Evolutionary conservation across 495 filamentous ascomycete species (phyloP).

Genomic region (Clavariopsis aquatica): DNA sequence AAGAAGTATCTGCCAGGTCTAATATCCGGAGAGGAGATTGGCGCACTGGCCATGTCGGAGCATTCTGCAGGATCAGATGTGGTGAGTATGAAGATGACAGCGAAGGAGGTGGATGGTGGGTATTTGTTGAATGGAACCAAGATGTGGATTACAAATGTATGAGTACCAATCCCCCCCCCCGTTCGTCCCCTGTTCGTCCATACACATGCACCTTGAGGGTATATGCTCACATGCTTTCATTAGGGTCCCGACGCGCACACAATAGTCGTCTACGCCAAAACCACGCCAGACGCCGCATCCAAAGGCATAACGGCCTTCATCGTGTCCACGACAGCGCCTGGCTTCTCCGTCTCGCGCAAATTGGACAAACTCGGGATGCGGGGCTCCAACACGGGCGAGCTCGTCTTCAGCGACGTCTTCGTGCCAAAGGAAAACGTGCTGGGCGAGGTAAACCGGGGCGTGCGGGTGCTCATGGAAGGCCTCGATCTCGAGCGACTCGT

Average conservation of each 20-base stretch:
- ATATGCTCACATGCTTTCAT: neutral
- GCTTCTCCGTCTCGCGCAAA: constrained; percentile 87
- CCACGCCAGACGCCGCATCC: constrained; percentile 72
- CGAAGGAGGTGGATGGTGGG: constrained; percentile 78
- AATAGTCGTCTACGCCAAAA: constrained; percentile 95
- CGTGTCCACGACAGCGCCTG: constrained; percentile 68
- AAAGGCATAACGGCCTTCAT: constrained; percentile 97
- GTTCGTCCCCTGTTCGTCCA: neutral
- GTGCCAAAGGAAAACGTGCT: constrained; percentile 81
- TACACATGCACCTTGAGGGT: too few species aligned
- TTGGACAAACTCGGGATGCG: constrained; percentile 99
- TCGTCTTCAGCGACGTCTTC: constrained; percentile 90
- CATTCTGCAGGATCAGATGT: constrained; percentile 90
- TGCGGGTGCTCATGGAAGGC: constrained; percentile 92
- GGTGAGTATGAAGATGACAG: constrained; percentile 88
- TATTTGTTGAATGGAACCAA: constrained; percentile 88
- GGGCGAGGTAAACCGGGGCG: constrained; percentile 76
- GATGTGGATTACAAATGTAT: constrained; percentile 99
- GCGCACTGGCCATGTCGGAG: constrained; percentile 94
- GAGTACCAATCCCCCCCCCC: constrained; percentile 29
- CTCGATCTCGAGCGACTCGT: constrained; percentile 93
- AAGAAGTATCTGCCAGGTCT: constrained; percentile 74
- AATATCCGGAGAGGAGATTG: constrained; percentile 78
- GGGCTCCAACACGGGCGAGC: constrained; percentile 92
- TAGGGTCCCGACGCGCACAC: constrained; percentile 87